Base-by-base conservation (phyloP, 371 early-diverging fungal species). In the Cokeromyces recurvatus region DNA sequence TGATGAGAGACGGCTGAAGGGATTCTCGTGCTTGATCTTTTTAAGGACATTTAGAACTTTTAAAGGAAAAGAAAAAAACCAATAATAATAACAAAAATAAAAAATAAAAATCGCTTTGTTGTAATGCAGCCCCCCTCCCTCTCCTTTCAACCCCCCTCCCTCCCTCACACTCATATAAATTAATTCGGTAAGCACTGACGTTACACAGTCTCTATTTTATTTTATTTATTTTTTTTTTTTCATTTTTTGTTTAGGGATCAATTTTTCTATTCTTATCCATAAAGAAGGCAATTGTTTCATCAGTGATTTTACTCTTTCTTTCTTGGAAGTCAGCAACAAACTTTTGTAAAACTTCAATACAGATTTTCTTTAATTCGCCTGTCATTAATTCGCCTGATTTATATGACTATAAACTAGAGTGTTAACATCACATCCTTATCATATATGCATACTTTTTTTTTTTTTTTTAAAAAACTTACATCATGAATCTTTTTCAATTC, bases 291-390 rank as follows among this genome's bases (percentile, higher is more conserved):
- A 90, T 52, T 6, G 76, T 46, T 55, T 85, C 84, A 22, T 84
- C 78, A 4, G 90, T 86, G 29, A 91, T 55, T 17, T 68, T 75
- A 14, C 64, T 70, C 67, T 81, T 85, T 53, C 82, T 72, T 43
- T 78, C 79, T 71, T 98, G 97, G 82, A 95, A 91, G 14, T 81
- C 82, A n/a, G 65, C 74, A 15, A 98, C 88, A 64, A 98, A 82
- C 43, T 80, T 72, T 59, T 89, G 86, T 24, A 99, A 64, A 5
- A 89, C 85, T 45, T 86, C 84, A 64, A 97, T 94, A 75, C 99
- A 99, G 27, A 78, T 76, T 51, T 86, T 79, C 78, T 99, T 99
- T 64, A 99, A 79, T 43, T 93, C 93, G 35, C 93, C 90, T 4
- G 96, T 93, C 52, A 86, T 77, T 67, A 99, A 71, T 38, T 83